Evolutionary conservation across 2,329 filamentous ascomycete genomes (phyloP).

Genomic region (Phoma sp.): DNA sequence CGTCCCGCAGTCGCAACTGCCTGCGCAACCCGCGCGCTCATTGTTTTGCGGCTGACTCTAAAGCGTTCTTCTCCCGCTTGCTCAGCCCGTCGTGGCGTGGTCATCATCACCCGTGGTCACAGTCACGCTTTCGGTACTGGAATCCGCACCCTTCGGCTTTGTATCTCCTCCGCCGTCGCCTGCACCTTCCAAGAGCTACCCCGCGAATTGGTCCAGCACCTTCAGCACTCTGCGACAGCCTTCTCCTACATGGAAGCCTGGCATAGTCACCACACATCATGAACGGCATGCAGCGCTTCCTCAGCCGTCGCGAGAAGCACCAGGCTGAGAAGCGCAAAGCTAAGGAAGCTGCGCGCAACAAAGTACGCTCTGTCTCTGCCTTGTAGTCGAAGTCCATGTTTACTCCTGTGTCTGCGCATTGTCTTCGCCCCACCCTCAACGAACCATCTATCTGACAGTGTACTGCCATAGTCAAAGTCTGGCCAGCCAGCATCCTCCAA

Average conservation of each 20-base stretch:
- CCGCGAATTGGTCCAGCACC: slow-evolving; percentile 11
- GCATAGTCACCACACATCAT: slow-evolving; percentile 41
- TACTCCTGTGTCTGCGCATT: slow-evolving; percentile 10
- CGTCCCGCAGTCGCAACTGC: background rate
- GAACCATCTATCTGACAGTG: slow-evolving; percentile 33
- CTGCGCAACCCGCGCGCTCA: background rate
- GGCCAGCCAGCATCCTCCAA: slow-evolving; percentile 45
- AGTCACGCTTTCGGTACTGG: no score
- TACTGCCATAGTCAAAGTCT: slow-evolving; percentile 33
- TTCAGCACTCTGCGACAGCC: slow-evolving; percentile 6
- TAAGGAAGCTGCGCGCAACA: slow-evolving; percentile 37
- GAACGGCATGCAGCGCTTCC: slow-evolving; percentile 67
- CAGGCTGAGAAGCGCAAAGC: slow-evolving; percentile 44
- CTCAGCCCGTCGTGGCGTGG: slow-evolving; percentile 13
- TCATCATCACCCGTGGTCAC: background rate
- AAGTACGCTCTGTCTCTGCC: slow-evolving; percentile 39
- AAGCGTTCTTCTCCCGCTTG: background rate
- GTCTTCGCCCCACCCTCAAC: slow-evolving; percentile 17
- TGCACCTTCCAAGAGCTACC: slow-evolving; percentile 24
- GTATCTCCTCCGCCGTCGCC: slow-evolving; percentile 7
- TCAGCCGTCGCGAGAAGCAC: slow-evolving; percentile 70
- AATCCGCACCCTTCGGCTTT: no score
- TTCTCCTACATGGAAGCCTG: slow-evolving; percentile 27
- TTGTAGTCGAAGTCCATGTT: slow-evolving; percentile 4
- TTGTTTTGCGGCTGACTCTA: background rate